Evolutionary conservation across 192 early-diverging fungal genomes (phyloP).

Genomic region (Podila epicladia): DNA sequence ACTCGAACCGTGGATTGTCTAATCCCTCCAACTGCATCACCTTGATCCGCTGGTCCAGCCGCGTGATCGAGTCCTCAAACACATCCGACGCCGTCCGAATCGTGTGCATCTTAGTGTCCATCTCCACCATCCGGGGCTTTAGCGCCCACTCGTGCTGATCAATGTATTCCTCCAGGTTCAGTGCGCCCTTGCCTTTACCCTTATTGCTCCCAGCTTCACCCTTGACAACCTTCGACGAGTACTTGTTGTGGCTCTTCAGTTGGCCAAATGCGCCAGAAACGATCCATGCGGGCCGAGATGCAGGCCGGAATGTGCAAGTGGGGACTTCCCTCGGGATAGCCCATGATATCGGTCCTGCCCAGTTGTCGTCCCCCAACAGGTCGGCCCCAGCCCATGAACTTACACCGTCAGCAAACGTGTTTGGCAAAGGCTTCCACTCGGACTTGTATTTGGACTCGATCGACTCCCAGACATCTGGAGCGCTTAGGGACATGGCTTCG

Average conservation of each 20-base stretch:
- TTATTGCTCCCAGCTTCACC: no score
- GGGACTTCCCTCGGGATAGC: no score
- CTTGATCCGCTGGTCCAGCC: background rate
- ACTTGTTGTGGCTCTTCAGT: no score
- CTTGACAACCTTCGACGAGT: no score
- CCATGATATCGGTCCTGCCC: no score
- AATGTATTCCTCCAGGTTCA: background rate
- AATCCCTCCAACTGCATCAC: background rate
- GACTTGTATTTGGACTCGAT: slow-evolving; percentile 1
- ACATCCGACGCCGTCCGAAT: background rate
- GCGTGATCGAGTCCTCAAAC: background rate
- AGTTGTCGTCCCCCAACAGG: no score
- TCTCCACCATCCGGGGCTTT: background rate
- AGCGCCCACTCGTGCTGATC: background rate
- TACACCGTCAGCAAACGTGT: no score
- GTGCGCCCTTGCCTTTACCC: no score
- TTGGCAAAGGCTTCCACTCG: background rate
- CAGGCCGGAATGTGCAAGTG: no score
- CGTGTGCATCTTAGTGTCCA: background rate
- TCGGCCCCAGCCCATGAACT: no score
- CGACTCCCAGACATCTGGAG: background rate
- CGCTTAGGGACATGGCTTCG: background rate
- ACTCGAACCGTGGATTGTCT: background rate
- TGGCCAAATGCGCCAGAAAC: no score
- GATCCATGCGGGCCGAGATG: no score